Percentiles rank a stretch among this genome's conserved stretches.
Evolutionary conservation across 2,329 filamentous ascomycete genomes (phyloP).

Genomic region (Aspergillus sp.): DNA sequence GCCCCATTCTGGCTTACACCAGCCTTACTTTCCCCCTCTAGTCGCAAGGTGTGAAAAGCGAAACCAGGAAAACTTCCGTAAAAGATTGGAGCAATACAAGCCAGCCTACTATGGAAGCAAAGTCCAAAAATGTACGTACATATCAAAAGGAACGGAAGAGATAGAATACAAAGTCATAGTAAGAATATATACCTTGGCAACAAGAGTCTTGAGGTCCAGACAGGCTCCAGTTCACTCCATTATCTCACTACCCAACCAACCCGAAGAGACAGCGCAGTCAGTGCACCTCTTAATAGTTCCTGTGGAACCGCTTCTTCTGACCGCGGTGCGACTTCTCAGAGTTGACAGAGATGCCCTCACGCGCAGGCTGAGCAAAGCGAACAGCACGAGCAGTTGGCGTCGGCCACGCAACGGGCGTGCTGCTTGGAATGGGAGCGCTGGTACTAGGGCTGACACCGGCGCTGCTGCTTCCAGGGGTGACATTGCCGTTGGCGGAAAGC

Average conservation of each 20-base stretch:
- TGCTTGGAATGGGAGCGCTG: neutral
- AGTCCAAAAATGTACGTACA: no score
- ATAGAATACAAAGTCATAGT: no score
- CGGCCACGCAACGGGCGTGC: neutral
- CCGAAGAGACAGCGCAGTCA: no score
- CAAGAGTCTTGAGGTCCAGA: no score
- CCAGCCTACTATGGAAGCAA: no score
- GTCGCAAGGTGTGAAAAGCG: neutral
- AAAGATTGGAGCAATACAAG: no score
- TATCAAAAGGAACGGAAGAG: no score
- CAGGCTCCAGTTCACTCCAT: no score
- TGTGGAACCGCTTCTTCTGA: neutral
- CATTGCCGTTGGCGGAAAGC: constrained; percentile 9
- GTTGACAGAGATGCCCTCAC: no score
- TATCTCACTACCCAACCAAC: no score
- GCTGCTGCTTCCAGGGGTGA: neutral
- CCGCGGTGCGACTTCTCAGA: neutral
- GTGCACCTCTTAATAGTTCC: neutral
- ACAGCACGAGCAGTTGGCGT: neutral
- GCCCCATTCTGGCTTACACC: neutral
- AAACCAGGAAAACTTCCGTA: neutral
- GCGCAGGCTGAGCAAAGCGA: neutral
- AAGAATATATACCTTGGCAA: no score
- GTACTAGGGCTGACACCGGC: neutral
- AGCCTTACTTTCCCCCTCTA: neutral